Base-by-base conservation (phyloP, 495 filamentous ascomycete genomes). In the Halenospora varia region DNA sequence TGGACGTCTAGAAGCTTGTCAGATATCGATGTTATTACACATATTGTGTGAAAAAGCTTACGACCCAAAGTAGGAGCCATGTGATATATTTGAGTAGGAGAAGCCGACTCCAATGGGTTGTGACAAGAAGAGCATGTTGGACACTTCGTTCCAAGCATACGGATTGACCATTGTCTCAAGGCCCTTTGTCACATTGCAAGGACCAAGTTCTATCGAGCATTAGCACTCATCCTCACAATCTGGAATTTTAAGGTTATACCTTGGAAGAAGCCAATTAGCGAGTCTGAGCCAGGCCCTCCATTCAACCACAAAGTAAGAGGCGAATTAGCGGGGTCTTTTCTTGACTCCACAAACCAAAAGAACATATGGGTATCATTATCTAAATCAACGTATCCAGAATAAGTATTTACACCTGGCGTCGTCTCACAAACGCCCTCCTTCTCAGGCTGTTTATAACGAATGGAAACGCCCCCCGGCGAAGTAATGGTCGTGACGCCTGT, bases 271-370 rank as follows among this genome's bases (percentile, higher is more conserved):
- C 85, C 86, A 57, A 87, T 82, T 51, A 85, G 66, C 1, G 79
- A 84, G 56, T 84, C 76, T 53, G 63, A 70, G 47, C 77, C 82
- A 10, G 82, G 82, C 2, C 82, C 82, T 25, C 82, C 82, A 63
- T 82, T 82, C 25, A 86, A 70, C 82, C 82, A 86, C 35, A 86
- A 71, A 0, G 80, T 79, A 3, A 85, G 67, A 3, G 83, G 83
- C 0, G 81, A 76, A 45, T 8, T 57, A 76, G 74, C 49, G 74
- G 82, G 77, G 51, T 80, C 74, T 19, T 81, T 71, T 41, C 81
- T 71, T 0, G 85, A 75, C 62, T 88, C 85, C 62, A 88, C 79
- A 61, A 87, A 88, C 85, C 86, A 88, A 67, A 88, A 88, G 59
- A 86, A 87, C 35, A 81, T 85, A 59, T 87, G 85, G 53, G 83